Percentiles rank a stretch among this genome's conserved stretches.
phyloP scores from a whole-genome alignment of 495 filamentous ascomycete species.

The Podospora pseudopauciseta region DNA sequence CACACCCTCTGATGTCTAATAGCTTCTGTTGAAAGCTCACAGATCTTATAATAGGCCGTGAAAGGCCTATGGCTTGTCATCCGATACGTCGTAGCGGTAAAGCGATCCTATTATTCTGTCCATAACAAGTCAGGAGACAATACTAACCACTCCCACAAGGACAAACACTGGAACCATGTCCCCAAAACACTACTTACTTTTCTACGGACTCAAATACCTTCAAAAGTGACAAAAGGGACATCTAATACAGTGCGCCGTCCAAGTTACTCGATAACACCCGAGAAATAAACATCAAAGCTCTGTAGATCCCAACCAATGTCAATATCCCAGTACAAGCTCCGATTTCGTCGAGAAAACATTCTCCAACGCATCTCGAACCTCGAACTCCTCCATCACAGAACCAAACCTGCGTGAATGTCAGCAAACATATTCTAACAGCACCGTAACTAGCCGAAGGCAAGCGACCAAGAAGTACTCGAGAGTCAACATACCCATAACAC shows the following conservation, averaged over 20 bases:
- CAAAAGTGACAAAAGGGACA: not conserved
- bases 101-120: too few relatives aligned
- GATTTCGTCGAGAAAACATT: conserved; percentile 63
- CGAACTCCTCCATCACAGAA: conserved; percentile 85
- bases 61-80: too few relatives aligned
- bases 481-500: conserved; percentile 79
- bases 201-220: not conserved
- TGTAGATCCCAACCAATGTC: conserved; percentile 8
- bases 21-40: too few relatives aligned
- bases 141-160: not conserved
- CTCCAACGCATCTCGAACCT: conserved; percentile 80
- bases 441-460: not conserved
- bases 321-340: conserved; percentile 42
- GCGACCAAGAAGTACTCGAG: not conserved
- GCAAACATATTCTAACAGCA: not conserved
- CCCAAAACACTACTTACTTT: not conserved
- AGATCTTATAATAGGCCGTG: too few relatives aligned
- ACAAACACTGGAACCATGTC: not conserved
- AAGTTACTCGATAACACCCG: not conserved
- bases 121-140: not conserved
- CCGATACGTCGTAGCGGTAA: too few relatives aligned
- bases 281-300: not conserved
- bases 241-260: not conserved
- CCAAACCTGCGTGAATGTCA: conserved; percentile 56
- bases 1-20: too few relatives aligned